These are phyloP conservation scores for Melaleuca quinquenervia DNA, from an alignment of 345 rosid species.

Conservation along the genomic window DNA sequence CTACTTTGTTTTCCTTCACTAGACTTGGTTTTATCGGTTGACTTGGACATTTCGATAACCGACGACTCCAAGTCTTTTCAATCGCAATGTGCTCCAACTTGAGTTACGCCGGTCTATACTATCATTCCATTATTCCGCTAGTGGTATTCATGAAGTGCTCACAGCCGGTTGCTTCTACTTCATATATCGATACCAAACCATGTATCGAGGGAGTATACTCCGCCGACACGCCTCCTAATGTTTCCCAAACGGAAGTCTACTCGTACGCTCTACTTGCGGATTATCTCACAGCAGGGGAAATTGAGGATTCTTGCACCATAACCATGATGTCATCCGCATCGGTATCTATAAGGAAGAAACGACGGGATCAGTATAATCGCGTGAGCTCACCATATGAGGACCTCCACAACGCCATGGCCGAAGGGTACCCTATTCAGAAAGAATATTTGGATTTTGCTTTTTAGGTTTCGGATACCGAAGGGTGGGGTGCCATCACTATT, in stretches of 20 bases:
- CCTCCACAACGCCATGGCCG: background rate
- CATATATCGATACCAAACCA: background rate
- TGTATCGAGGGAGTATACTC: no score
- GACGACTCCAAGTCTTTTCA: background rate
- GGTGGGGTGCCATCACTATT: background rate
- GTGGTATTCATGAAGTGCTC: background rate
- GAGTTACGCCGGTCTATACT: background rate
- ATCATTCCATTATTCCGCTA: no score
- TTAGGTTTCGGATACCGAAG: background rate
- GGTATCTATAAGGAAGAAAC: no score
- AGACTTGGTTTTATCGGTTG: background rate
- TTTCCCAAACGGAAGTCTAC: no score
- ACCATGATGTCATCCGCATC: no score
- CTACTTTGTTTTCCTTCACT: background rate
- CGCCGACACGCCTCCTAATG: no score
- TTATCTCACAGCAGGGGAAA: no score
- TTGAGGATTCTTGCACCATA: no score
- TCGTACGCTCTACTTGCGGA: no score
- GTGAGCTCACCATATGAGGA: fast-evolving
- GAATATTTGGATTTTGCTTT: background rate
- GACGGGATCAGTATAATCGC: no score
- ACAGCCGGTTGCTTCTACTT: background rate
- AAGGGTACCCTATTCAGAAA: background rate
- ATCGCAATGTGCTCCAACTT: background rate
- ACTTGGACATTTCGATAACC: background rate